phyloP scores from a whole-genome alignment of 148 eudicot genomes.

The Persicaria maculosa region DNA sequence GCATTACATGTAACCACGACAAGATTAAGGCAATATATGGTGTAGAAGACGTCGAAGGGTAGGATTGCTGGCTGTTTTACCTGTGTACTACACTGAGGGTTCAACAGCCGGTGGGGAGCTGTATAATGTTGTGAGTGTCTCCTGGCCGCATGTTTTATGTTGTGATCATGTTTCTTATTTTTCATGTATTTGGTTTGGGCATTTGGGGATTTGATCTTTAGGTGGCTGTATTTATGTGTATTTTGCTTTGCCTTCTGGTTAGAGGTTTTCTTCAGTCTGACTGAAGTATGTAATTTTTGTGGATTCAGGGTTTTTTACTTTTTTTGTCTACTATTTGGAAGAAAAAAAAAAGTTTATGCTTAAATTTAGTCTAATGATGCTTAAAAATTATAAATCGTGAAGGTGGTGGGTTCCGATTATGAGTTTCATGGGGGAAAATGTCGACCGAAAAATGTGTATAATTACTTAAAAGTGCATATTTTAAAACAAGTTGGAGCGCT shows the following conservation, averaged over 20 bases:
- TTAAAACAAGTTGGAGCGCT: no score
- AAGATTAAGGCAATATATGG: constrained; percentile 3
- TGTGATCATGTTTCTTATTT: background rate
- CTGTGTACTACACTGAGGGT: background rate
- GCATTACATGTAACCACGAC: background rate
- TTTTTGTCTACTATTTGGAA: no score
- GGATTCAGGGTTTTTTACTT: no score
- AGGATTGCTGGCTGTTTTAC: background rate
- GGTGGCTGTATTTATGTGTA: constrained; percentile 8
- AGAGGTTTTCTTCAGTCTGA: background rate
- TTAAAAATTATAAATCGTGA: no score
- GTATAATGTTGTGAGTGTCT: background rate
- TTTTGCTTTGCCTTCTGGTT: background rate
- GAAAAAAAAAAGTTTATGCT: no score
- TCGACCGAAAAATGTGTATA: no score
- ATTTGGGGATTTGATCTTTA: background rate
- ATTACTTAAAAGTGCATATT: no score
- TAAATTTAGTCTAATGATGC: no score
- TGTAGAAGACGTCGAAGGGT: background rate
- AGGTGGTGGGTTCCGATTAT: no score
- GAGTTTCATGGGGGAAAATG: no score
- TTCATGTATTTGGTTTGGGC: constrained; percentile 2
- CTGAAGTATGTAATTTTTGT: no score
- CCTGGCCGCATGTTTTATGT: background rate
- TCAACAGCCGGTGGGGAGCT: background rate